Evolutionary conservation across 2,329 filamentous ascomycete genomes (phyloP).

Genomic region (Graphilbum ipis-grandicollis): DNA sequence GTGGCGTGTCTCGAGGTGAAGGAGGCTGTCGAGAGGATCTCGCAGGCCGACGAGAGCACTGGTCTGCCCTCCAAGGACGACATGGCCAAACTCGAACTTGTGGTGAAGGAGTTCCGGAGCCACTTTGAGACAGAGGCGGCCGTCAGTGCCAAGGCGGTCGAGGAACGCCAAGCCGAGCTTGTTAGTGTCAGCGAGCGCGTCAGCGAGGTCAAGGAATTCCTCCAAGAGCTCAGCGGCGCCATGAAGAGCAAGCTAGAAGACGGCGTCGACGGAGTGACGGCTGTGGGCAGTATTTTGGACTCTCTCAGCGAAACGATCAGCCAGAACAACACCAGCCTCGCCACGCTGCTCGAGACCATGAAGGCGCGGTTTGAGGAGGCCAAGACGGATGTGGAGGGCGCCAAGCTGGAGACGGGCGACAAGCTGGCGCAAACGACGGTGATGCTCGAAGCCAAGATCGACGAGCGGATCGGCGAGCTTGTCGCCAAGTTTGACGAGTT

Average conservation of each 20-base stretch:
- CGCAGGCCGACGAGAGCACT: constrained; percentile 47
- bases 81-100: constrained; percentile 49
- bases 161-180: constrained; percentile 71
- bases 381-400: constrained; percentile 59
- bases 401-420: constrained; percentile 70
- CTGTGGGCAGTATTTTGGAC: constrained; percentile 53
- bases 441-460: constrained; percentile 35
- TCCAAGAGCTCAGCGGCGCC: constrained; percentile 63
- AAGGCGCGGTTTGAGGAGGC: constrained; percentile 79
- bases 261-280: constrained; percentile 54
- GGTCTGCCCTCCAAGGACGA: constrained; percentile 62
- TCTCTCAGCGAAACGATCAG: constrained; percentile 45
- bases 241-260: constrained; percentile 63
- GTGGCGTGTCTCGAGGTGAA: constrained; percentile 76
- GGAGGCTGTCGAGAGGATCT: constrained; percentile 54
- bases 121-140: constrained; percentile 50
- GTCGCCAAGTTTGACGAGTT: constrained; percentile 81
- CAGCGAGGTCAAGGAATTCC: constrained; percentile 44
- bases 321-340: constrained; percentile 46
- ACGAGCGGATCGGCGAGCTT: constrained; percentile 55
- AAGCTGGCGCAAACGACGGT: constrained; percentile 47
- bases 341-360: constrained; percentile 57
- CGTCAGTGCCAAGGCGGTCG: constrained; percentile 60
- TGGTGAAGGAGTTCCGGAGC: constrained; percentile 50
- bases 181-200: constrained; percentile 63